These are phyloP conservation scores for Stromatinia cepivora DNA, from an alignment of 2,329 filamentous ascomycete species.

Conservation along the genomic window DNA sequence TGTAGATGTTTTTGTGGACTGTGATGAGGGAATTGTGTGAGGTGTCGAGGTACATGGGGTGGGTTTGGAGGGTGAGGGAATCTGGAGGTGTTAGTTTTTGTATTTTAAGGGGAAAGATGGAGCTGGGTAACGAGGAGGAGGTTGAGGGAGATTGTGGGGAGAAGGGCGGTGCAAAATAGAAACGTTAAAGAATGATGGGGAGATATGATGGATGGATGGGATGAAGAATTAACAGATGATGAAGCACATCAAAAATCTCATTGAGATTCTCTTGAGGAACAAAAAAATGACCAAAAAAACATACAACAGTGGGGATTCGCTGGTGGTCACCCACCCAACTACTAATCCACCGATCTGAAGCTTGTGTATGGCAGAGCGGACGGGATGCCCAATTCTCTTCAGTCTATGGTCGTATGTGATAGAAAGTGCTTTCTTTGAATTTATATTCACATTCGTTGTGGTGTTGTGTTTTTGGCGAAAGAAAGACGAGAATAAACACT, in stretches of 20 bases:
- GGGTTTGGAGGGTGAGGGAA: conserved; percentile 80
- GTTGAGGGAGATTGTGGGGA: background rate
- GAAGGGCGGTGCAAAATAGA: background rate
- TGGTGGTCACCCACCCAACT: conserved; percentile 22
- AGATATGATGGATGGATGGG: background rate
- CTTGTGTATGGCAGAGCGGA: conserved; percentile 24
- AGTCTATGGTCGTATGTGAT: conserved; percentile 22
- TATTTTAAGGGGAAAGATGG: background rate
- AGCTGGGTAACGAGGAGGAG: too few species aligned
- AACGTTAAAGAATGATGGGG: background rate
- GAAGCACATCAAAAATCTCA: background rate
- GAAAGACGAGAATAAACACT: too few species aligned
- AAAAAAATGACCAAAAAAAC: background rate
- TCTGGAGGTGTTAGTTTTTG: conserved; percentile 42
- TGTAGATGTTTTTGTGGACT: conserved; percentile 72
- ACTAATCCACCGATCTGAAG: conserved; percentile 21
- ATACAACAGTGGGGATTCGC: conserved; percentile 21
- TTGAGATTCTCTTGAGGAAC: background rate
- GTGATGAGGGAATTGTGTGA: conserved; percentile 69
- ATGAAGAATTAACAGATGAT: background rate
- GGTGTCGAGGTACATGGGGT: conserved; percentile 81
- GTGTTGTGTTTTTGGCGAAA: background rate
- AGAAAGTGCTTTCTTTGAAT: rapidly evolving
- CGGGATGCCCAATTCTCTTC: conserved; percentile 21
- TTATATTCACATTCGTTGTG: background rate